These are phyloP conservation scores for Pseudogymnoascus sp. DNA, from an alignment of 2,329 filamentous ascomycete species.

Conservation along the genomic window DNA sequence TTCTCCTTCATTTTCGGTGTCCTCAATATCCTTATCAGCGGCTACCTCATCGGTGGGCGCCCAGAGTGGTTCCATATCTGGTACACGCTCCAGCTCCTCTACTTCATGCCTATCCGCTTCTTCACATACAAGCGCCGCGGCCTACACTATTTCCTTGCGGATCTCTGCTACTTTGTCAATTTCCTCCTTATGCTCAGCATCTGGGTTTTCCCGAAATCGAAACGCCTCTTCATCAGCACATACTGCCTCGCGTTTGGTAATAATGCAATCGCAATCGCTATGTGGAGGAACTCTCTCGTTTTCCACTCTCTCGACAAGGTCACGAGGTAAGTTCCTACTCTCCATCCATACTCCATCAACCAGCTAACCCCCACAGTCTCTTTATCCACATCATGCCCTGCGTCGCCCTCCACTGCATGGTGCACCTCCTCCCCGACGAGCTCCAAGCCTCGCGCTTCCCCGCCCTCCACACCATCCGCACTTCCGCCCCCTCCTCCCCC, in stretches of 20 bases:
- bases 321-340: conserved; percentile 49
- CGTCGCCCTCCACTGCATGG: conserved; percentile 82
- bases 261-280: conserved; percentile 93
- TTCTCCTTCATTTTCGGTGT: conserved; percentile 92
- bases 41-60: conserved; percentile 80
- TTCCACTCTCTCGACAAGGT: conserved; percentile 99
- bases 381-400: conserved; percentile 99
- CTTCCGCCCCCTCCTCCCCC: conserved; percentile 56
- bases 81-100: conserved; percentile 80
- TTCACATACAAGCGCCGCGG: conserved; percentile 86
- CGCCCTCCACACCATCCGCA: conserved; percentile 74
- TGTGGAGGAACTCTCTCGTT: conserved; percentile 98
- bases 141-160: conserved; percentile 94
- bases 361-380: conserved; percentile 41
- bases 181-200: conserved; percentile 71
- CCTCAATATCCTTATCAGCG: conserved; percentile 94
- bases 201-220: conserved; percentile 85
- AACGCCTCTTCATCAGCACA: conserved; percentile 81
- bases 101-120: conserved; percentile 95
- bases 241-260: conserved; percentile 94
- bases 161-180: conserved; percentile 98
- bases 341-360: not conserved
- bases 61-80: conserved; percentile 85
- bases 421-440: conserved; percentile 65
- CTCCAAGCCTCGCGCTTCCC: conserved; percentile 66